These are phyloP conservation scores for Boletus reticuloceps DNA, from an alignment of 768 basidiomycete genomes.

Conservation along the genomic window DNA sequence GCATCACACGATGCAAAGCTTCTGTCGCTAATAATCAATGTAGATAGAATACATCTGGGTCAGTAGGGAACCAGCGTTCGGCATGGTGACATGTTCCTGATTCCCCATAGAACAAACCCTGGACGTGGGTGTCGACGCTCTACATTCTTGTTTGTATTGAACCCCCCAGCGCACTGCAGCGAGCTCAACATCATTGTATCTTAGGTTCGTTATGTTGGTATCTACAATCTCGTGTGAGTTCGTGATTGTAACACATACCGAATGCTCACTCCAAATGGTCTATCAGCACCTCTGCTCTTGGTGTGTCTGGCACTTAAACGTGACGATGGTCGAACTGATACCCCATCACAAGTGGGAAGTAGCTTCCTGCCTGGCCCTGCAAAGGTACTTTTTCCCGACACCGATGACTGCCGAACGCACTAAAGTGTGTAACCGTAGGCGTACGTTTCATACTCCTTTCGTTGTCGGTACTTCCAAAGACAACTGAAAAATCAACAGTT, in stretches of 20 bases:
- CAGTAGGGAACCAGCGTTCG: neutral
- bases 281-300: too few relatives aligned
- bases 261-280: too few relatives aligned
- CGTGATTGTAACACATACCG: too few relatives aligned
- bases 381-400: neutral
- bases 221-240: neutral
- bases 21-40: neutral
- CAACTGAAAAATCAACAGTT: neutral
- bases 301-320: too few relatives aligned
- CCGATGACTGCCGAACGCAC: neutral
- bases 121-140: conserved; percentile 1
- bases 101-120: neutral
- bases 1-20: too few relatives aligned
- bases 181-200: too few relatives aligned
- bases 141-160: conserved; percentile 1
- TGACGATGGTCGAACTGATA: too few relatives aligned
- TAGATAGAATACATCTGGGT: conserved; percentile 11
- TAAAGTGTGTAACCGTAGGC: neutral
- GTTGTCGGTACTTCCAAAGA: neutral
- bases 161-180: neutral
- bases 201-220: conserved; percentile 6
- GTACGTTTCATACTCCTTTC: neutral
- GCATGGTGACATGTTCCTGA: neutral
- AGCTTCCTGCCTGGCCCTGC: neutral
- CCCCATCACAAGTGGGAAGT: neutral